Percentiles rank a stretch among this genome's conserved stretches.
These are phyloP conservation scores for Verticillium klebahnii DNA, from an alignment of 2,329 filamentous ascomycete genomes.

Conservation along the genomic window DNA sequence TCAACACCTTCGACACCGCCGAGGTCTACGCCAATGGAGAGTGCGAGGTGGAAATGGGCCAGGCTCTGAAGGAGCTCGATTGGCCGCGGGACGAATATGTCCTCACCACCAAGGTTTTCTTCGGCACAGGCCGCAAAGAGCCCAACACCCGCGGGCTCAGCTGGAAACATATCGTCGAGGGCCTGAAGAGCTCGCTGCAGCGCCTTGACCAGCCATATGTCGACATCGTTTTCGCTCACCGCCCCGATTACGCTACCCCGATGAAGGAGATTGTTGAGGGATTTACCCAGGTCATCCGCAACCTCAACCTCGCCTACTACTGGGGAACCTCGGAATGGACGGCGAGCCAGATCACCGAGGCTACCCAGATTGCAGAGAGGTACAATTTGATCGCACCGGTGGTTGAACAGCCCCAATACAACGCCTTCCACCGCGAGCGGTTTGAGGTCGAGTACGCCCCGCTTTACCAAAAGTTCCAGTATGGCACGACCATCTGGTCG, in stretches of 20 bases:
- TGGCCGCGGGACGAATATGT: slow-evolving; percentile 60
- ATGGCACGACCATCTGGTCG: slow-evolving; percentile 58
- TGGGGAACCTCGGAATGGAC: slow-evolving; percentile 70
- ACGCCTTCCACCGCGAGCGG: slow-evolving; percentile 55
- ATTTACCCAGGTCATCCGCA: slow-evolving; percentile 65
- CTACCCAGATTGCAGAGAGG: slow-evolving; percentile 54
- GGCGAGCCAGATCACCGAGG: slow-evolving; percentile 61
- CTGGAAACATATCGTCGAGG: slow-evolving; percentile 59
- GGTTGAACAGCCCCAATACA: slow-evolving; percentile 66
- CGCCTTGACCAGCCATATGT: slow-evolving; percentile 59
- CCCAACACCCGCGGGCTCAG: slow-evolving; percentile 57
- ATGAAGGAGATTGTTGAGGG: slow-evolving; percentile 68
- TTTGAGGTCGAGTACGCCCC: slow-evolving; percentile 61
- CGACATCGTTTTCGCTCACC: slow-evolving; percentile 66
- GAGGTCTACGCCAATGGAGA: slow-evolving; percentile 56
- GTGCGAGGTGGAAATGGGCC: slow-evolving; percentile 60
- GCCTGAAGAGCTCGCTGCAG: slow-evolving; percentile 50
- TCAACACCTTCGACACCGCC: slow-evolving; percentile 62
- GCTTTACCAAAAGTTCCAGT: slow-evolving; percentile 54
- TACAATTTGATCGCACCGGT: slow-evolving; percentile 58
- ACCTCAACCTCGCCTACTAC: slow-evolving; percentile 62
- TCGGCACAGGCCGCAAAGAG: slow-evolving; percentile 22
- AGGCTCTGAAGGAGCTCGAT: slow-evolving; percentile 53
- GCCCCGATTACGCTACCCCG: slow-evolving; percentile 62
- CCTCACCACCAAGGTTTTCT: slow-evolving; percentile 45